Base-by-base conservation (phyloP, 331 rosid species). In the Pyracantha coccinea region DNA sequence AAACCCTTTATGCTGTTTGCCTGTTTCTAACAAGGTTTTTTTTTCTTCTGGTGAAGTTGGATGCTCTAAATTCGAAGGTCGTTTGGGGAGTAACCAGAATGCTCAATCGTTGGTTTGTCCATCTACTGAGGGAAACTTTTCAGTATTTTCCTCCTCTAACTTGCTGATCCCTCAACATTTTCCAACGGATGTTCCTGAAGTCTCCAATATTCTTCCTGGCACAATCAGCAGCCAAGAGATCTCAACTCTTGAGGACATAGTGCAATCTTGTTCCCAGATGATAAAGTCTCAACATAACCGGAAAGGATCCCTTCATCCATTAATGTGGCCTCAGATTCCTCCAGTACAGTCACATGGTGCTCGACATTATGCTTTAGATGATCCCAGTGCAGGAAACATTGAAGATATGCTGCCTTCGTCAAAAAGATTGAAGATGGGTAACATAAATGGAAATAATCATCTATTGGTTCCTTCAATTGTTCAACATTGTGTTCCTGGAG, bases 361-460 rank as follows among this genome's bases (percentile, higher is more conserved):
- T 73, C 53, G 61, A 61, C 45, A 25, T 44, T 29, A 32, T 25
- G 45, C 60, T 60, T 60, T 60, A 27, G 29, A 27, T 6, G 69
- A 20, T 25, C 59, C 16, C 29, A 16, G 44, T 73, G 28, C 45
- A 0, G 28, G 69, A 73, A 38, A 17, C n/a, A 41, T 32, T 74
- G 84, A 81, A 55, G 76, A 12, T 25, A 8, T 65, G 45, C 72
- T 2, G 16, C 79, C 33, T 35, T 72, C 47, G 15, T 0, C 69
- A 54, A 86, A 88, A 75, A 79, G 78, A 61, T 61, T 3, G 60
- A 86, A 79, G 78, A 55, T 44, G 70, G 83, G 77, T 11, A 53
- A 73, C 19, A 33, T 24, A 28, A 58, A 63, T 55, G 31, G 62
- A 71, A 25, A 17, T 69, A 69, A 19, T 66, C 69, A 58, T 2